Conservation (phyloP, 1,284 basidiomycete genomes). For the Fomitopsis schrenkii region DNA sequence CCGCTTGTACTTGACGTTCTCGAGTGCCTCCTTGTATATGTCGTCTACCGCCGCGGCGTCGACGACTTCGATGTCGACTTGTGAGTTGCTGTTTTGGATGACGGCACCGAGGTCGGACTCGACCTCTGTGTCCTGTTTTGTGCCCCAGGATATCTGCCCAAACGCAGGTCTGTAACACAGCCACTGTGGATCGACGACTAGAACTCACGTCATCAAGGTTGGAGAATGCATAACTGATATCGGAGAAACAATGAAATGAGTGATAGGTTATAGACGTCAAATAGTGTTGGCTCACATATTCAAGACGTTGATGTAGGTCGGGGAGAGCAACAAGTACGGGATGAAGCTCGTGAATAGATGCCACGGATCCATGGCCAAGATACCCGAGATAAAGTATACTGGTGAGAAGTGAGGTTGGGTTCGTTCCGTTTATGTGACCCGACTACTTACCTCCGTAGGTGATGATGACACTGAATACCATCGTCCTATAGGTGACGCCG, state of each 20-base stretch:
- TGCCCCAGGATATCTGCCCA: constrained; percentile 81
- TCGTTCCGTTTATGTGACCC: background rate
- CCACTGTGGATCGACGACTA: background rate
- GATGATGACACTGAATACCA: constrained; percentile 81
- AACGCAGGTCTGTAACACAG: constrained; percentile 4
- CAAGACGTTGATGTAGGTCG: constrained; percentile 86
- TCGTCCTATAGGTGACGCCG: constrained; percentile 63
- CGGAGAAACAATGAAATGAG: background rate
- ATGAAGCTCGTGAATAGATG: constrained; percentile 89
- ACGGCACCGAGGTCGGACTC: constrained; percentile 80
- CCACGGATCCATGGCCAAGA: constrained; percentile 93
- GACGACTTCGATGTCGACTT: constrained; percentile 88
- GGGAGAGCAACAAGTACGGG: constrained; percentile 85
- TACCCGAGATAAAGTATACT: constrained; percentile 74
- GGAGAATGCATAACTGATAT: constrained; percentile 67
- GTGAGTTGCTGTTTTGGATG: constrained; percentile 70
- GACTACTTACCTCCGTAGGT: constrained; percentile 74
- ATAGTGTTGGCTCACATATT: constrained; percentile 57
- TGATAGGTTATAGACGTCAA: background rate
- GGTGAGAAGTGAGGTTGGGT: background rate
- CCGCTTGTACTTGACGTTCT: constrained; percentile 73
- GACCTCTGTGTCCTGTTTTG: constrained; percentile 72
- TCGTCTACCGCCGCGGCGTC: constrained; percentile 86
- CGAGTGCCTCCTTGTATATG: constrained; percentile 86
- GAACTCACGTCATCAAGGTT: constrained; percentile 73